Percentiles rank a stretch among this genome's conserved stretches.
These are phyloP conservation scores for Myxozyma neglecta DNA, from an alignment of 805 yeast genomes.

Conservation along the genomic window DNA sequence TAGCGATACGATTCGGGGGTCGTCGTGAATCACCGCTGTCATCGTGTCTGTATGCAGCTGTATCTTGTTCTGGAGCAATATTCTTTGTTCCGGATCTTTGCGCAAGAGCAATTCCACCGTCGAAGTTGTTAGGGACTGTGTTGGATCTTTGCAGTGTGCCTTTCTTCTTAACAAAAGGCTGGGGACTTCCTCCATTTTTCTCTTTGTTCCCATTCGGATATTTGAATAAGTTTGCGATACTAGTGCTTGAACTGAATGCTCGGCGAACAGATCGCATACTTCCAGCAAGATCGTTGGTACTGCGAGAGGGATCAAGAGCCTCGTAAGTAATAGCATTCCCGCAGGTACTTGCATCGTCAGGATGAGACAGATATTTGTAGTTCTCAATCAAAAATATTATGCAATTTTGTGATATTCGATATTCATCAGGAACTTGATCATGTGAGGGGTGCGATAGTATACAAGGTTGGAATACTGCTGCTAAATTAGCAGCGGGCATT, in stretches of 20 bases:
- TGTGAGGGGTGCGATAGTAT: slow-evolving; percentile 88
- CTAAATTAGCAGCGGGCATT: slow-evolving; percentile 90
- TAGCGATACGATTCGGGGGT: background rate
- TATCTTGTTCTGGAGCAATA: slow-evolving; percentile 4
- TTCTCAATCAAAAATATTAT: slow-evolving; percentile 88
- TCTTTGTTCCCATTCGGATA: slow-evolving; percentile 2
- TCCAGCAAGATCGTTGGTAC: background rate
- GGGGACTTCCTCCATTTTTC: background rate
- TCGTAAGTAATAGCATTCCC: slow-evolving; percentile 3
- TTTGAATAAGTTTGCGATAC: slow-evolving; percentile 2
- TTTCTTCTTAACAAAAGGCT: background rate
- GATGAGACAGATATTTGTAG: slow-evolving; percentile 60
- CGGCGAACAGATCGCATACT: slow-evolving; percentile 2
- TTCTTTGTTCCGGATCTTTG: background rate
- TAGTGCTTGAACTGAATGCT: slow-evolving; percentile 14
- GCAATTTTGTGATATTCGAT: slow-evolving; percentile 79
- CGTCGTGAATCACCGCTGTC: background rate
- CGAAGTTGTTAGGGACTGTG: slow-evolving; percentile 15
- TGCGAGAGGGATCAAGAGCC: background rate
- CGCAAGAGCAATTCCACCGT: background rate
- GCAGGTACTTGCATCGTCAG: slow-evolving; percentile 3
- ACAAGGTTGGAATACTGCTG: slow-evolving; percentile 97
- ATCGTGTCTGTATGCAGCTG: background rate
- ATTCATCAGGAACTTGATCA: slow-evolving; percentile 89
- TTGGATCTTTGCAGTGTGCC: slow-evolving; percentile 5